Base-by-base conservation (phyloP, 768 basidiomycete genomes). In the Coprinopsis marcescibilis region DNA sequence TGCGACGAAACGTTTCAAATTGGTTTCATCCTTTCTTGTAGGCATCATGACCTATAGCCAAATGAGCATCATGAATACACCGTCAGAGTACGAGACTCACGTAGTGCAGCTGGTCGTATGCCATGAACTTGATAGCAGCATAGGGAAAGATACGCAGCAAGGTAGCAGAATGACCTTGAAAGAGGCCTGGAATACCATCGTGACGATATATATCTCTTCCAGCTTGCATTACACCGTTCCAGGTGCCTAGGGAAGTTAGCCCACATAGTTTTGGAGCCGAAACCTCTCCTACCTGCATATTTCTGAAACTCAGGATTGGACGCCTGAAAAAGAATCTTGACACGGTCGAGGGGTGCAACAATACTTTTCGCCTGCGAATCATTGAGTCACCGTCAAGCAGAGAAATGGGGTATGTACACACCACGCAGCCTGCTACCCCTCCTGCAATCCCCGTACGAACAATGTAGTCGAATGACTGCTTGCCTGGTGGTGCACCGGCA, bases 251-350 rank as follows among this genome's bases (percentile, higher is more conserved):
- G 24, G 37, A 21, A 24, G 25, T 30, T 6, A n/a, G 14, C 14
- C 32, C 30, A 26, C 2, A 19, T 11, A 17, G 33, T 5, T 39
- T 51, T n/a, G 51, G 26, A 32, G 11, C 15, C 34, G 34, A 19
- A 19, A 5, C 38, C 20, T 26, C 26, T n/a, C 79, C 48, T 49
- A 90, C 94, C 94, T 48, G 93, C 80, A 68, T 94, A 98, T 64
- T 92, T 89, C 61, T 80, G 77, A 61, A 88, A 99, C 49, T 98
- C 95, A 6, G 89, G 88, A 64, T 95, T 96, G 5, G 90, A 90
- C 0, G 96, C 91, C 64, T 99, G 95, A 61, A 98, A 96, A 40
- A 99, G 82, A 57, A 99, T 99, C 70, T 99, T 99, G 56, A 99
- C 94, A 61, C 96, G 76, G 64, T 99, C 96, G 40, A 99, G 76